Base-by-base conservation (phyloP, 208 protist species). In the Jaenimonas drosophilae region DNA sequence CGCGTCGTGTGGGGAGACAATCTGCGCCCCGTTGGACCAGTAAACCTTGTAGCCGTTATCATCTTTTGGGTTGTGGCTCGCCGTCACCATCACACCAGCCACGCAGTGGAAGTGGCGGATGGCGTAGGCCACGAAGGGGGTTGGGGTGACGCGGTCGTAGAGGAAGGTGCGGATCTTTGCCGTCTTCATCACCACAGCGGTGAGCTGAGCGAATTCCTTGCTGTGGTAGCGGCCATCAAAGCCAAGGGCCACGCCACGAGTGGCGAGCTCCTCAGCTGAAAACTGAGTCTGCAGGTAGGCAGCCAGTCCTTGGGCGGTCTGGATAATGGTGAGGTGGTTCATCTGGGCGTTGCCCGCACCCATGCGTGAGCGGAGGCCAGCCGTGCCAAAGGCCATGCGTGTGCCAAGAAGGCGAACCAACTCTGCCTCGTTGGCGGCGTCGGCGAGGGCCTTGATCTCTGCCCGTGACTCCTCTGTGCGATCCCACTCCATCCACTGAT, bases 1-100 rank as follows among this genome's bases (percentile, higher is more conserved):
- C n/a, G 61, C 63, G 59, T 99, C 98, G 50, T 88, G 71, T 12
- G 98, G 98, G 14, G 85, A 31, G 41, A 97, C 81, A 55, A 99
- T 98, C 67, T 98, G 91, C 7, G 77, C 76, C 17, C 93, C 96
- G 65, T 97, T 98, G 2, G 62, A 44, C 91, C 95, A 98, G 69
- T 98, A 98, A 9, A 99, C 91, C 68, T 99, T 99, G 70, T 98
- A 99, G 20, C 98, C 98, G 70, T 99, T 99, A 80, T 99, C 95
- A 24, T 94, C 60, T 68, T 98, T 98, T 12, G 98, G 96, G 74
- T 99, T 99, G 75, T 99, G 98, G 40, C 90, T 97, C 19, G 97
- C 97, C n/a, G 97, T 99, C 26, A 99, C 83, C 95, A 99, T 98
- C 21, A 98, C 73, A 23, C 97, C 97, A 14, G 75, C 89, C 2